phyloP scores from a whole-genome alignment of 495 filamentous ascomycete species.

The Geopyxis carbonaria region DNA sequence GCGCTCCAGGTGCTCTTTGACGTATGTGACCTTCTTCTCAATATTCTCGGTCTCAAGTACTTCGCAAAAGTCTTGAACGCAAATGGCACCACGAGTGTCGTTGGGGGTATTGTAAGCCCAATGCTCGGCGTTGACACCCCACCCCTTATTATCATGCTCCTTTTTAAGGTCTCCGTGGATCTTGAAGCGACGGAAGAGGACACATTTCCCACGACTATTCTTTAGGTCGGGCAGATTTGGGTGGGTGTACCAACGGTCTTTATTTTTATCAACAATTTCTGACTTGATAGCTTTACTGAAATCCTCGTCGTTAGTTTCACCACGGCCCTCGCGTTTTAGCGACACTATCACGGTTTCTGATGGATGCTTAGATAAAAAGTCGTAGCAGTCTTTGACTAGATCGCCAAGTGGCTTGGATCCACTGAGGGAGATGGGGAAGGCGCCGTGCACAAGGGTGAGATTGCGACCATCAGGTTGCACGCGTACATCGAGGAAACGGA shows the following conservation, averaged over 20 bases:
- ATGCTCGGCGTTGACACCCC: slow-evolving; percentile 60
- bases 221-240: slow-evolving; percentile 67
- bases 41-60: slow-evolving; percentile 60
- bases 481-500: slow-evolving; percentile 88
- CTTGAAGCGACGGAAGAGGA: slow-evolving; percentile 66
- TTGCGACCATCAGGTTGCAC: slow-evolving; percentile 38
- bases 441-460: slow-evolving; percentile 55
- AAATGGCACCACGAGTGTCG: slow-evolving; percentile 47
- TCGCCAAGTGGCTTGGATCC: slow-evolving; percentile 53
- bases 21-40: slow-evolving; percentile 58
- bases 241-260: slow-evolving; percentile 58
- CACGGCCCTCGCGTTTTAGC: slow-evolving; percentile 78
- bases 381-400: slow-evolving; percentile 47
- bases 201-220: slow-evolving; percentile 63
- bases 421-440: slow-evolving; percentile 56
- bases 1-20: slow-evolving; percentile 55
- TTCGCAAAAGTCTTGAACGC: slow-evolving; percentile 94
- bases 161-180: slow-evolving; percentile 30
- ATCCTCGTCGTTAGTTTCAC: slow-evolving; percentile 60
- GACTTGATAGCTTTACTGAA: slow-evolving; percentile 52
- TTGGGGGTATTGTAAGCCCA: slow-evolving; percentile 87
- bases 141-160: slow-evolving; percentile 36
- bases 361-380: slow-evolving; percentile 62
- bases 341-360: slow-evolving; percentile 72
- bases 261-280: slow-evolving; percentile 45